Conservation (phyloP, 768 basidiomycete species). For the Lactifluus subvellereus region DNA sequence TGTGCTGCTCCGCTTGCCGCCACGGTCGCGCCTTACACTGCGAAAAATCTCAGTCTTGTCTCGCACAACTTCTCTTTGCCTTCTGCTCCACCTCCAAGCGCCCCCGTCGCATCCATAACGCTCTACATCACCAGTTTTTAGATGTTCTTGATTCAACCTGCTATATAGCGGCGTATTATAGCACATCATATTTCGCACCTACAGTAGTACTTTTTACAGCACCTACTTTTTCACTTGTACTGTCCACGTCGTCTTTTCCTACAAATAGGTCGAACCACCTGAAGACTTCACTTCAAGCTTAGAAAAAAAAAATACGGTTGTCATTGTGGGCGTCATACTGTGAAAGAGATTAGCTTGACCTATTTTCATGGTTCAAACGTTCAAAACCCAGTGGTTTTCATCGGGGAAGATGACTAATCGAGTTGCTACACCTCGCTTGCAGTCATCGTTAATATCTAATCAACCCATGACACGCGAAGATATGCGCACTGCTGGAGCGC, state of each 20-base stretch:
- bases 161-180: too few species aligned
- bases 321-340: neutral
- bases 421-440: slow-evolving; percentile 63
- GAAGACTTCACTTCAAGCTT: slow-evolving; percentile 93
- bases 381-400: slow-evolving; percentile 95
- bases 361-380: slow-evolving; percentile 73
- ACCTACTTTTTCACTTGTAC: slow-evolving; percentile 2
- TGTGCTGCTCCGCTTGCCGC: too few species aligned
- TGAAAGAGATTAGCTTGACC: slow-evolving; percentile 35
- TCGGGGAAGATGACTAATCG: slow-evolving; percentile 81
- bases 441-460: slow-evolving; percentile 2
- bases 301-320: neutral
- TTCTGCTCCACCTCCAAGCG: too few species aligned
- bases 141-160: too few species aligned
- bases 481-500: slow-evolving; percentile 70
- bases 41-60: too few species aligned
- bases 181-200: too few species aligned
- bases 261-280: slow-evolving; percentile 77
- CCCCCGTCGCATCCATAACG: too few species aligned
- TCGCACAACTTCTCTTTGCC: too few species aligned
- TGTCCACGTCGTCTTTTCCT: slow-evolving; percentile 31
- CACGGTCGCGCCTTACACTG: too few species aligned
- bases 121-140: too few species aligned
- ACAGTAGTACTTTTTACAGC: too few species aligned
- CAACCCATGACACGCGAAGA: neutral